Evolutionary conservation across 441 rosid genomes (phyloP).

Genomic region (Adansonia gregorii): DNA sequence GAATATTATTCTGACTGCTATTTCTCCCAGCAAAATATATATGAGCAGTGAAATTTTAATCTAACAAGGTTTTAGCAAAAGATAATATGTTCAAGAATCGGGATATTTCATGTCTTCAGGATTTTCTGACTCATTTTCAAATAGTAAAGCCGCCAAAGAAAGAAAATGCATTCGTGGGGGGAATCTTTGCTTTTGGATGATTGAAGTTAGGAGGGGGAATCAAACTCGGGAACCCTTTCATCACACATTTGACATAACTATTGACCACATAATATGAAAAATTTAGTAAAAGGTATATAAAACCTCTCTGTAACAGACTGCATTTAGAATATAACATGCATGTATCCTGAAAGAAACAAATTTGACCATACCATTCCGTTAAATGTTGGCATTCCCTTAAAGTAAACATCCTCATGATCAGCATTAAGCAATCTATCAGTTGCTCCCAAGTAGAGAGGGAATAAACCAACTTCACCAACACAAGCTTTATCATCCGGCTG

Average conservation of each 20-base stretch:
- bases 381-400: constrained; percentile 77
- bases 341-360: not conserved
- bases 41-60: not conserved
- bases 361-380: constrained; percentile 60
- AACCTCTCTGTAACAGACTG: constrained; percentile 10
- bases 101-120: not conserved
- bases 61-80: not conserved
- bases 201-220: not conserved
- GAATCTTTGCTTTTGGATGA: not conserved
- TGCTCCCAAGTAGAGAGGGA: constrained; percentile 74
- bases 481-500: constrained; percentile 84
- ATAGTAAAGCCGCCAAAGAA: not conserved
- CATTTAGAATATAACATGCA: not conserved
- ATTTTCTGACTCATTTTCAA: not conserved
- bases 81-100: not conserved
- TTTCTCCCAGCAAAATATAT: not conserved
- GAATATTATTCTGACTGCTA: constrained; percentile 1
- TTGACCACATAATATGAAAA: not conserved
- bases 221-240: not conserved
- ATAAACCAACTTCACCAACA: constrained; percentile 85
- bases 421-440: constrained; percentile 80
- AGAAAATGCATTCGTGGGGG: not conserved
- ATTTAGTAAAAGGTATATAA: not conserved
- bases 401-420: constrained; percentile 72
- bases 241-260: not conserved